These are phyloP conservation scores for Priceomyces carsonii DNA, from an alignment of 805 yeast species.

Conservation along the genomic window DNA sequence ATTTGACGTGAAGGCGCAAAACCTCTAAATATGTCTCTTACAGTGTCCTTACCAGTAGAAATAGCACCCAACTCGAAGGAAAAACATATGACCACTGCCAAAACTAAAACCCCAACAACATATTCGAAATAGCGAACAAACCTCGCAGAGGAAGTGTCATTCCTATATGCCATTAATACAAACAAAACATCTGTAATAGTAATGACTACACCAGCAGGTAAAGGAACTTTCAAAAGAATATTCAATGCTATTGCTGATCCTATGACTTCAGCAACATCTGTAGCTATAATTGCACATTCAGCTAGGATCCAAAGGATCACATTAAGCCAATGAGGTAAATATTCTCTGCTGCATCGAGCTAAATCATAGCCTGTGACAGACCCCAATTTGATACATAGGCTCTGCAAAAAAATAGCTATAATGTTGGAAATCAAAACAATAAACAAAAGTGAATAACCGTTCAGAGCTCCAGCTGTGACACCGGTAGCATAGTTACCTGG, in stretches of 20 bases:
- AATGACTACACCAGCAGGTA: slow-evolving; percentile 50
- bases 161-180: slow-evolving; percentile 48
- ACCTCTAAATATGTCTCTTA: slow-evolving; percentile 41
- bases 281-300: slow-evolving; percentile 51
- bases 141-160: slow-evolving; percentile 40
- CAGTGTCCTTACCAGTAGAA: slow-evolving; percentile 24
- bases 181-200: slow-evolving; percentile 47
- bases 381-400: slow-evolving; percentile 46
- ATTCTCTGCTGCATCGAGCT: slow-evolving; percentile 43
- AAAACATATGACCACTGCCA: slow-evolving; percentile 46
- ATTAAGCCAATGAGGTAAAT: slow-evolving; percentile 43
- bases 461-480: slow-evolving; percentile 48
- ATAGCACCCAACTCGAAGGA: slow-evolving; percentile 44
- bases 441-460: slow-evolving; percentile 42
- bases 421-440: slow-evolving; percentile 44
- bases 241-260: slow-evolving; percentile 54
- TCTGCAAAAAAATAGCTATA: slow-evolving; percentile 48
- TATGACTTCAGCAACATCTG: slow-evolving; percentile 55
- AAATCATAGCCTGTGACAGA: slow-evolving; percentile 51
- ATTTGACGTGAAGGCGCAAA: slow-evolving; percentile 44
- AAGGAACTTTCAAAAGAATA: slow-evolving; percentile 43
- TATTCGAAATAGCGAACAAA: slow-evolving; percentile 39
- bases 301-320: slow-evolving; percentile 41
- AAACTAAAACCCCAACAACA: slow-evolving; percentile 42
- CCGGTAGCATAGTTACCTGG: slow-evolving; percentile 56